These are phyloP conservation scores for Verticillium albo-atrum DNA, from an alignment of 2,329 filamentous ascomycete genomes.

Conservation along the genomic window DNA sequence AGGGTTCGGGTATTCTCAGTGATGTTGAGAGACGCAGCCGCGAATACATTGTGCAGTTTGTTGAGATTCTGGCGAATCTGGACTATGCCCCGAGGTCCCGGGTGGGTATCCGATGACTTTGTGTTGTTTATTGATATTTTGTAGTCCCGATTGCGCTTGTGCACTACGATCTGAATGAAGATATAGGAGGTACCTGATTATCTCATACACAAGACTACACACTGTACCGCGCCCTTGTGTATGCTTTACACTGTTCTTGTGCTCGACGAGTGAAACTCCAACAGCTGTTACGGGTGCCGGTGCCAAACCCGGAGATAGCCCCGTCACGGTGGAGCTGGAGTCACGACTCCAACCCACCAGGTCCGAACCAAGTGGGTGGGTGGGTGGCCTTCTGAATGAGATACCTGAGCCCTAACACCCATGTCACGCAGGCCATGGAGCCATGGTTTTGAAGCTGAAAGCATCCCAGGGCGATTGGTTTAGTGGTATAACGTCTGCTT, in stretches of 20 bases:
- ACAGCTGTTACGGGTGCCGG: neutral
- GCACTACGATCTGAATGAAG: too few species aligned
- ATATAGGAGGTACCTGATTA: too few species aligned
- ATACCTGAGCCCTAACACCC: neutral
- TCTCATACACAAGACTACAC: too few species aligned
- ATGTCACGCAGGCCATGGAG: neutral
- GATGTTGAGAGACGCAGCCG: slow-evolving; percentile 3
- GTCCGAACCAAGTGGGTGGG: neutral
- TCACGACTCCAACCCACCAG: neutral
- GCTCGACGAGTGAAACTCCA: too few species aligned
- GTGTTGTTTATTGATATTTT: neutral
- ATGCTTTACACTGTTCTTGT: too few species aligned
- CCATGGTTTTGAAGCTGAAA: neutral
- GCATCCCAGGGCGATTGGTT: neutral
- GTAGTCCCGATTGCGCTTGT: neutral
- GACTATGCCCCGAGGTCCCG: neutral
- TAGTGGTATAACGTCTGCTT: neutral
- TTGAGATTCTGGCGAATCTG: slow-evolving; percentile 1
- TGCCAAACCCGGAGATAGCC: neutral
- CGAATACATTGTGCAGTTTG: slow-evolving; percentile 2
- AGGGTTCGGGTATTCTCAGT: neutral
- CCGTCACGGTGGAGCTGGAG: neutral
- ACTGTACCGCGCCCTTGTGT: too few species aligned
- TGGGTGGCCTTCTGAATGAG: too few species aligned
- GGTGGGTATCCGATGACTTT: neutral